Evolutionary conservation across 1,139 yeast genomes (phyloP).

Genomic region (Eremothecium coryli): DNA sequence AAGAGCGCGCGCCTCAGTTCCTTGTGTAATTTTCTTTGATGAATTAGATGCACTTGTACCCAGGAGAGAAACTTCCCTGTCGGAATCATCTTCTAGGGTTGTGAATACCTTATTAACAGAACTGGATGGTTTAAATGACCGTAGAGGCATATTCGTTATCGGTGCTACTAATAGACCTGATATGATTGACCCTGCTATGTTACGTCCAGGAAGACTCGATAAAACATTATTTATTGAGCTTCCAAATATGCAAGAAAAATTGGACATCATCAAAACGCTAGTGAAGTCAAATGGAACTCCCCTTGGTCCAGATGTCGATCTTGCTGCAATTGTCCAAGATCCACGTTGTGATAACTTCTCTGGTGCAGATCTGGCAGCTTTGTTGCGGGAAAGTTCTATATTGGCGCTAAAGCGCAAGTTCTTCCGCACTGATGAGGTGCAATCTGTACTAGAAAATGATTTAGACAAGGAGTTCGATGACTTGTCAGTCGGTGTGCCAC

Average conservation of each 20-base stretch:
- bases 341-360: constrained; percentile 79
- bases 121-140: constrained; percentile 84
- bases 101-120: constrained; percentile 92
- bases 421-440: constrained; percentile 34
- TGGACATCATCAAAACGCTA: constrained; percentile 72
- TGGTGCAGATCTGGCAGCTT: constrained; percentile 91
- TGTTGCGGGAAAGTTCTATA: constrained; percentile 90
- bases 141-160: constrained; percentile 86
- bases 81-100: constrained; percentile 88
- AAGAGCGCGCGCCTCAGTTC: constrained; percentile 88
- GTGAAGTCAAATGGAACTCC: constrained; percentile 71
- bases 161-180: constrained; percentile 98
- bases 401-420: constrained; percentile 68
- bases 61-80: constrained; percentile 74
- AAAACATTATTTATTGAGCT: constrained; percentile 86
- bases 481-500: constrained; percentile 36
- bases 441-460: constrained; percentile 32
- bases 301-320: constrained; percentile 51
- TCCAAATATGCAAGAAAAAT: constrained; percentile 68
- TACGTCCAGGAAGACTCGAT: constrained; percentile 93
- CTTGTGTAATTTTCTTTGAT: constrained; percentile 92
- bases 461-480: constrained; percentile 37
- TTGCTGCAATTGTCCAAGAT: constrained; percentile 56
- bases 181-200: constrained; percentile 97
- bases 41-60: constrained; percentile 96